Base-by-base conservation (phyloP, 2,329 filamentous ascomycete species). In the Penicillium sp. region DNA sequence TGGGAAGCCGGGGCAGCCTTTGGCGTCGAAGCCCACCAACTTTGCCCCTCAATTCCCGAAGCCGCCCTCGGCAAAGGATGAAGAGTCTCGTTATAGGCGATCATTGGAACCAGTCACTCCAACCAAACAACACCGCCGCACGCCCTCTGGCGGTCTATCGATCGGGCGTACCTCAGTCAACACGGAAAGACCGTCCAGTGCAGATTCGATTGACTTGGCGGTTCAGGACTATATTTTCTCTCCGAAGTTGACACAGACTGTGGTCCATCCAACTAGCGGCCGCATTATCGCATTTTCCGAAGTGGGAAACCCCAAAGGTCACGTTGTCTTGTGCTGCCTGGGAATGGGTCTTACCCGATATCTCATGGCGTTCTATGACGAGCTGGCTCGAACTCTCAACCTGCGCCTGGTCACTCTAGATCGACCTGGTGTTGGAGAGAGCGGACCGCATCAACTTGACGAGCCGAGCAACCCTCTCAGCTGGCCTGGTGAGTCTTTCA, bases 321-420 rank as follows among this genome's bases (percentile, higher is more conserved):
- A 86, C 56, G 91, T 89, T 2, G 88, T 98, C 1, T 90, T 98
- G 58, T 94, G 93, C 65, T 98, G 93, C 61, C 89, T 98, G 2
- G 93, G 93, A 16, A 98, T 98, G 93, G 93, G 93, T 0, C 70
- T 98, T 60, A 98, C 93, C 9, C 81, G 93, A 68, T 98, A 93
- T 65, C 87, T 98, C 49, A 96, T 89, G 50, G 89, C 90, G 0
- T 98, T 98, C 65, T 98, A 97, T 64, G 93, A 98, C 65, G 93
- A 98, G 67, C 75, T 98, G 43, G 93, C 93, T 2, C 73, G 87
- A 61, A 95, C 90, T 0, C 73, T 98, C 49, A 93, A 89, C 66
- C 71, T 98, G 46, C 82, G 93, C 16, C 77, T 98, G 42, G 95
- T 98, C 56, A 97, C 93, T 0, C 86, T 91, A 5, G 93, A 98